phyloP scores from a whole-genome alignment of 768 basidiomycete species.

The Boletus reticuloceps region DNA sequence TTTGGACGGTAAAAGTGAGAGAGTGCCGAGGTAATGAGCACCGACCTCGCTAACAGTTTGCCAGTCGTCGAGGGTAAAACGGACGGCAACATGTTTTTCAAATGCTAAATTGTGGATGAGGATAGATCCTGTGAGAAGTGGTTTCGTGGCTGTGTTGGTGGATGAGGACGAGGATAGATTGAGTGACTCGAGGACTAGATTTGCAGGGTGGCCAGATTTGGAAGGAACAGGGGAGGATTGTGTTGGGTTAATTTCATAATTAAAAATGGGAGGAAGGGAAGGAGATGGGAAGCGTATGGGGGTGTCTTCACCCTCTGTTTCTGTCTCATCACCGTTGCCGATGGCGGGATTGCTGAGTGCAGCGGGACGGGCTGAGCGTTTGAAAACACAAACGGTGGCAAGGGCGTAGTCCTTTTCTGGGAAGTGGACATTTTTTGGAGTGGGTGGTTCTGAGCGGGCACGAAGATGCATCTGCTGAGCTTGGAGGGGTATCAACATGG shows the following conservation, averaged over 20 bases:
- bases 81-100: slow-evolving; percentile 78
- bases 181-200: slow-evolving; percentile 40
- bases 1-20: slow-evolving; percentile 36
- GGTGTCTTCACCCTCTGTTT: slow-evolving; percentile 38
- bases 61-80: slow-evolving; percentile 95
- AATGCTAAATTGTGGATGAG: slow-evolving; percentile 85
- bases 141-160: slow-evolving; percentile 1
- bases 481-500: slow-evolving; percentile 5
- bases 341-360: slow-evolving; percentile 36
- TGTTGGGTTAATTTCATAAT: slow-evolving; percentile 23
- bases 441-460: slow-evolving; percentile 59
- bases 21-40: slow-evolving; percentile 46
- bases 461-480: slow-evolving; percentile 22
- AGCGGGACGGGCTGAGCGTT: slow-evolving; percentile 67
- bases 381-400: slow-evolving; percentile 61
- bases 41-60: slow-evolving; percentile 85
- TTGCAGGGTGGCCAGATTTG: slow-evolving; percentile 11
- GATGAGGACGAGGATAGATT: slow-evolving; percentile 21
- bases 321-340: slow-evolving; percentile 39
- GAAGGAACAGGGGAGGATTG: slow-evolving; percentile 13
- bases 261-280: slow-evolving; percentile 14
- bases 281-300: slow-evolving; percentile 23
- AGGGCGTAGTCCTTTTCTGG: slow-evolving; percentile 62
- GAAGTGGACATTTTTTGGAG: slow-evolving; percentile 89
- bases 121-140: slow-evolving; percentile 66